Conservation (phyloP, 2,329 filamentous ascomycete species). For the Cadophora gregata region DNA sequence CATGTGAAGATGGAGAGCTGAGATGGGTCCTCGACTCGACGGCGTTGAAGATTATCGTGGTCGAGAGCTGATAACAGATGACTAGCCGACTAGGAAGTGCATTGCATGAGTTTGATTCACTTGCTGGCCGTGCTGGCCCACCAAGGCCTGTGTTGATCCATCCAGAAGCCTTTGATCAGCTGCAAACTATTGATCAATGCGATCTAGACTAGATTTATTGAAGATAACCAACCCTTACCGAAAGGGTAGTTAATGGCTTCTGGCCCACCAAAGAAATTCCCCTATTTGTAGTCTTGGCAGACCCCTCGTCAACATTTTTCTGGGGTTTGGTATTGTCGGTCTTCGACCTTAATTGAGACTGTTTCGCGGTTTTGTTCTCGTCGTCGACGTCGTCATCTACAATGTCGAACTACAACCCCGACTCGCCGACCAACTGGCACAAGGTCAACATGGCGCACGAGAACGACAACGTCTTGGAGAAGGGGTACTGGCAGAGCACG, state of each 20-base stretch:
- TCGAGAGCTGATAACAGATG: not conserved
- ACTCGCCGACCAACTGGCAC: conserved; percentile 15
- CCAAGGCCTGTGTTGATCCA: not conserved
- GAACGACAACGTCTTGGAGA: conserved; percentile 9
- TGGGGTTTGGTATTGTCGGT: too few relatives aligned
- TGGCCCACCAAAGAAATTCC: not conserved
- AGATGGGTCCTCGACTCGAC: not conserved
- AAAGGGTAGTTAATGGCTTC: not conserved
- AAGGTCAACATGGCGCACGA: conserved; percentile 13
- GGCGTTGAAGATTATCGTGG: not conserved
- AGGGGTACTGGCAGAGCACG: not conserved
- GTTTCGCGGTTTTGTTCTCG: not conserved
- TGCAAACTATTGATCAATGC: not conserved
- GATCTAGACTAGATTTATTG: not conserved
- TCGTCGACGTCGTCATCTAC: not conserved
- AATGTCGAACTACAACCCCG: conserved; percentile 11
- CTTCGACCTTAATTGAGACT: conserved; percentile 3
- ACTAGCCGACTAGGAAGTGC: not conserved
- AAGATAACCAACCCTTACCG: not conserved
- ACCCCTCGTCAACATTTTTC: conserved; percentile 10
- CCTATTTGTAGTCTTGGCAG: not conserved
- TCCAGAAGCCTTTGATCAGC: not conserved
- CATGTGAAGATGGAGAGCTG: conserved; percentile 7
- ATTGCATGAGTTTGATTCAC: not conserved
- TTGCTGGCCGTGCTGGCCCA: too few relatives aligned